phyloP scores from a whole-genome alignment of 2,329 filamentous ascomycete species.

The Penicillium vulpinum region DNA sequence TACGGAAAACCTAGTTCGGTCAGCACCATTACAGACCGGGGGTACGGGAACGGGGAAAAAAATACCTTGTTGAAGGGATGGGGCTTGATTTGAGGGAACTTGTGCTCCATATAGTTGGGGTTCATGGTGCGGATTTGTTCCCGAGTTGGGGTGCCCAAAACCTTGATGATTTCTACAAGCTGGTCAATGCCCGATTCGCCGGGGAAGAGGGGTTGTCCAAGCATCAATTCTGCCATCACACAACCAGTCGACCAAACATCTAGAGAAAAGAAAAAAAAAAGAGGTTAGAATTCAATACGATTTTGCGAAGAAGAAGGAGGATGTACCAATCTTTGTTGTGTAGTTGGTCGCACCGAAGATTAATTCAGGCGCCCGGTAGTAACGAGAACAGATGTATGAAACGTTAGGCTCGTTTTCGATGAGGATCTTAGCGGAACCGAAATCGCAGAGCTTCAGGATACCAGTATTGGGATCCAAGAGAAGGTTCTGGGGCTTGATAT shows the following conservation, averaged over 20 bases:
- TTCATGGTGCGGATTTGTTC: slow-evolving; percentile 99
- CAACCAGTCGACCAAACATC: slow-evolving; percentile 99
- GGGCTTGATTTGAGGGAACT: slow-evolving; percentile 99
- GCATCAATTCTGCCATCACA: slow-evolving; percentile 99
- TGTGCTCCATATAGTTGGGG: slow-evolving; percentile 99
- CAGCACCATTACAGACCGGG: slow-evolving; percentile 13
- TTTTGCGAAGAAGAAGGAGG: not conserved
- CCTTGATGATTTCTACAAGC: slow-evolving; percentile 98
- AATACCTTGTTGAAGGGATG: slow-evolving; percentile 92
- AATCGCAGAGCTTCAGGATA: slow-evolving; percentile 96
- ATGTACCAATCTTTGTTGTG: slow-evolving; percentile 97
- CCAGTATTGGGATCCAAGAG: slow-evolving; percentile 88
- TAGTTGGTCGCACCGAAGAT: slow-evolving; percentile 99
- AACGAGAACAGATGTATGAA: slow-evolving; percentile 98
- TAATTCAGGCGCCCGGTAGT: slow-evolving; percentile 95
- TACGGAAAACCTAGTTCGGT: slow-evolving; percentile 75
- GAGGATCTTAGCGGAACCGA: slow-evolving; percentile 97
- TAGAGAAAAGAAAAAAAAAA: slow-evolving; percentile 42
- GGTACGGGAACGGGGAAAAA: not conserved
- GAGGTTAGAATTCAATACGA: not conserved
- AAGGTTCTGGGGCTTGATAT: slow-evolving; percentile 98
- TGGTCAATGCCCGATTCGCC: slow-evolving; percentile 99
- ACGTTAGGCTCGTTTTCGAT: slow-evolving; percentile 99
- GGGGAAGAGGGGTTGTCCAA: slow-evolving; percentile 95
- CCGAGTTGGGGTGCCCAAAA: slow-evolving; percentile 90